Percentiles rank a stretch among this genome's conserved stretches.
These are phyloP conservation scores for Ganoderma leucocontextum DNA, from an alignment of 1,284 basidiomycete genomes.

Conservation along the genomic window DNA sequence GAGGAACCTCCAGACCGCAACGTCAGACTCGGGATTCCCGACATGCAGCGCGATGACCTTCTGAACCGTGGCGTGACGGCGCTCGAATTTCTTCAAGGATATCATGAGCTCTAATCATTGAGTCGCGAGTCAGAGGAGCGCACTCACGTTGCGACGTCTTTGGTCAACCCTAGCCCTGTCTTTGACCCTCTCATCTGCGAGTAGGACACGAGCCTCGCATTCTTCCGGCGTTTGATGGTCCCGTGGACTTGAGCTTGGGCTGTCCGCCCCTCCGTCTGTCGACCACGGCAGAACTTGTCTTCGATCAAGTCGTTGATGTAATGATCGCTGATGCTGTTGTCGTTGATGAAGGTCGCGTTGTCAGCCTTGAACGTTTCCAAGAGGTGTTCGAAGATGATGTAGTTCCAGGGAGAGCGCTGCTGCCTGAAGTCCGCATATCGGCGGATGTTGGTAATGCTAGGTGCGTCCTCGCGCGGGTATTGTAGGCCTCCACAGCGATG, in stretches of 20 bases:
- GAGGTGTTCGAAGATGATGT: neutral
- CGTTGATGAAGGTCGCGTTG: neutral
- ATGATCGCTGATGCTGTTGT: neutral
- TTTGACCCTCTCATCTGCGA: neutral
- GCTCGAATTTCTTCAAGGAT: neutral
- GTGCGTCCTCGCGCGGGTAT: neutral
- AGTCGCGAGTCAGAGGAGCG: neutral
- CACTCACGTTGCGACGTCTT: neutral
- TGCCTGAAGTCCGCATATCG: neutral
- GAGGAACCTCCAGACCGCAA: neutral
- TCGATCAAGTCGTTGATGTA: conserved; percentile 5
- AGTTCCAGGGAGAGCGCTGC: conserved; percentile 1
- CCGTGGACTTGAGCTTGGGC: conserved; percentile 6
- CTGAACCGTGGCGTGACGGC: neutral
- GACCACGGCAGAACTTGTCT: neutral
- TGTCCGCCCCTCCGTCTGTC: neutral
- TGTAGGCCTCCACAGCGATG: neutral
- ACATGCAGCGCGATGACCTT: conserved; percentile 1
- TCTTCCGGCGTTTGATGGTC: neutral
- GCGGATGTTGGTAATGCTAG: neutral
- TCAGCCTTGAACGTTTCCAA: neutral
- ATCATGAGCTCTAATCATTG: neutral
- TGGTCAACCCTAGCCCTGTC: neutral
- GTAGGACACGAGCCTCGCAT: neutral
- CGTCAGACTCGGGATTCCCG: neutral